These are phyloP conservation scores for Coniochaeta sp. DNA, from an alignment of 2,329 filamentous ascomycete genomes.

Conservation along the genomic window DNA sequence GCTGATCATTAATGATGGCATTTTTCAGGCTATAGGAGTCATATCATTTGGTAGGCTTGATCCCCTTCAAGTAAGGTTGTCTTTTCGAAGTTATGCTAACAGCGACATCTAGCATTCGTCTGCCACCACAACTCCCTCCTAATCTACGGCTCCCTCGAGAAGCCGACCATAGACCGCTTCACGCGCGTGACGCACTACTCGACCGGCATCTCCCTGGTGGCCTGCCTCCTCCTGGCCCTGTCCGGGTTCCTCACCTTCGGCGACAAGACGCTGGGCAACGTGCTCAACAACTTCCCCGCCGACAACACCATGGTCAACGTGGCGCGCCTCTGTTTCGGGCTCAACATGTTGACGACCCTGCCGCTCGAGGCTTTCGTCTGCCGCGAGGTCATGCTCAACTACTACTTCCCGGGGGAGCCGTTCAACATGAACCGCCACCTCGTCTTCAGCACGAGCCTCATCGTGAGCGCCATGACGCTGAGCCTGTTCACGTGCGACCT, in stretches of 20 bases:
- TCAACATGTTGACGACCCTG: slow-evolving; percentile 97
- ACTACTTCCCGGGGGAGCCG: slow-evolving; percentile 61
- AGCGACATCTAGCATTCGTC: slow-evolving; percentile 46
- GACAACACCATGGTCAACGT: slow-evolving; percentile 93
- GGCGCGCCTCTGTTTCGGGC: slow-evolving; percentile 86
- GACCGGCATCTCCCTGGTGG: slow-evolving; percentile 82
- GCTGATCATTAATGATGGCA: slow-evolving; percentile 74
- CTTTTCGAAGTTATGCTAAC: not conserved
- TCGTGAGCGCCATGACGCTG: slow-evolving; percentile 70
- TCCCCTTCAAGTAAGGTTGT: not conserved
- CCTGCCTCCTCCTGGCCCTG: slow-evolving; percentile 82
- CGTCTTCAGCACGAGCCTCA: slow-evolving; percentile 75
- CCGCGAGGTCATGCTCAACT: slow-evolving; percentile 90
- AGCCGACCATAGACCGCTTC: slow-evolving; percentile 93
- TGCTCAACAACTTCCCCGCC: slow-evolving; percentile 93
- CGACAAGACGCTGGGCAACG: slow-evolving; percentile 85
- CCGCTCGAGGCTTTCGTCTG: slow-evolving; percentile 97
- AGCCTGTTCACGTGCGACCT: slow-evolving; percentile 87
- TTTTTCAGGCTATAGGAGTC: slow-evolving; percentile 94
- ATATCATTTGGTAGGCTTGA: slow-evolving; percentile 79
- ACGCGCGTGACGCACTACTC: slow-evolving; percentile 89
- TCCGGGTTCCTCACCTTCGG: slow-evolving; percentile 91
- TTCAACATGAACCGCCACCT: slow-evolving; percentile 82
- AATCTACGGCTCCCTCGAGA: slow-evolving; percentile 92
- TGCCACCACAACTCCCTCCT: slow-evolving; percentile 92